phyloP scores from a whole-genome alignment of 176 grass and related monocot genomes.

The Oryza rufipogon region DNA sequence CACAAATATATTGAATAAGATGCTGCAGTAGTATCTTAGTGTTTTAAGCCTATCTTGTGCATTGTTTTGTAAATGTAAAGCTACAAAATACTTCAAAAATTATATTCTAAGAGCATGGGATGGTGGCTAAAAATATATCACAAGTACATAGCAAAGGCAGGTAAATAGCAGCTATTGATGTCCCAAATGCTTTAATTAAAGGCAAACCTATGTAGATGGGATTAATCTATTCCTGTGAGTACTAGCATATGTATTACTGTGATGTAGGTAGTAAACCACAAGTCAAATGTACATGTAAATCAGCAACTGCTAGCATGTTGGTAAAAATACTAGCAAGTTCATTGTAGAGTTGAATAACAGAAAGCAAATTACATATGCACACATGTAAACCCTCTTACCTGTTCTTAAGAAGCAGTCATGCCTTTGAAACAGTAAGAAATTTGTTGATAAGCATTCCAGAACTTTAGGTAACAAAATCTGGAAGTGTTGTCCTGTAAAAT shows the following conservation, averaged over 20 bases:
- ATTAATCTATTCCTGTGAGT: constrained; percentile 9
- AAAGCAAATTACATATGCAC: constrained; percentile 11
- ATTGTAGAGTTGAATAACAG: not conserved
- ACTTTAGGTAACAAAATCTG: constrained; percentile 75
- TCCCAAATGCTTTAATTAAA: constrained; percentile 8
- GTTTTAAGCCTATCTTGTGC: constrained; percentile 1
- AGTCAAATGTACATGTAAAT: constrained; percentile 18
- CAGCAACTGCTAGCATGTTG: not conserved
- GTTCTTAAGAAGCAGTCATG: constrained; percentile 96
- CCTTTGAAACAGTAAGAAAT: constrained; percentile 86
- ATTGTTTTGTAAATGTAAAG: constrained; percentile 28
- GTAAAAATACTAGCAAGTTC: not conserved
- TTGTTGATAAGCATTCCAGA: constrained; percentile 83
- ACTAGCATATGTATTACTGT: not conserved
- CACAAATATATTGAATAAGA: constrained; percentile 32
- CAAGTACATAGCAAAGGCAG: not conserved
- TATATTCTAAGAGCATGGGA: constrained; percentile 10
- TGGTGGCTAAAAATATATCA: constrained; percentile 6
- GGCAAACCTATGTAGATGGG: not conserved
- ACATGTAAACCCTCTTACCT: constrained; percentile 49
- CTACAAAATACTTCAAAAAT: constrained; percentile 34
- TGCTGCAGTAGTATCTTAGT: constrained; percentile 4
- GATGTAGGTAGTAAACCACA: not conserved
- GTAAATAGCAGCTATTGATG: not conserved
- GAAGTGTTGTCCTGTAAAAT: constrained; percentile 75